Conservation (phyloP, 1,139 yeast species). For the Debaryomyces psychrophilus region DNA sequence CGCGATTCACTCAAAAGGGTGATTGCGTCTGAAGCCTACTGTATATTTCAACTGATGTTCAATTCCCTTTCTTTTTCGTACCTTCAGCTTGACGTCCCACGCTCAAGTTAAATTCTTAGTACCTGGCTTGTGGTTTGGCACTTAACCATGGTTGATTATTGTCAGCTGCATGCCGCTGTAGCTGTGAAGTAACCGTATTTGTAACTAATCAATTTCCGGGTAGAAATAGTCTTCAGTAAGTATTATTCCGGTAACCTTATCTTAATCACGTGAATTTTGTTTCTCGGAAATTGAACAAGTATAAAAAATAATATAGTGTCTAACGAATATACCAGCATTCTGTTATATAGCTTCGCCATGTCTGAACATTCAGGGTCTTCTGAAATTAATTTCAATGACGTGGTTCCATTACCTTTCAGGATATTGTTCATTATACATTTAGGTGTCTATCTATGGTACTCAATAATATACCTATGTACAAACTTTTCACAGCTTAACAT, state of each 20-base stretch:
- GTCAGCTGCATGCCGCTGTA: neutral
- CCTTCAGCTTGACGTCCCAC: neutral
- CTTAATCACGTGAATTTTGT: neutral
- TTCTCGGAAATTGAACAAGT: conserved; percentile 4
- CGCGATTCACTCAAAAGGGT: conserved; percentile 23
- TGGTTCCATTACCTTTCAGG: conserved; percentile 45
- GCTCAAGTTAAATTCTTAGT: neutral
- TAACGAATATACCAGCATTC: neutral
- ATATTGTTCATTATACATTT: conserved; percentile 35
- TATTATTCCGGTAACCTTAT: neutral
- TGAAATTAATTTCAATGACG: neutral
- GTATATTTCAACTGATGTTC: neutral
- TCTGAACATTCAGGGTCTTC: neutral
- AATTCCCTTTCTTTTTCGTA: neutral
- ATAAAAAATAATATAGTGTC: neutral
- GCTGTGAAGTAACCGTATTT: neutral
- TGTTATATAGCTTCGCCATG: neutral
- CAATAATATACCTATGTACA: conserved; percentile 31
- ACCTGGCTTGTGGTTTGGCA: neutral
- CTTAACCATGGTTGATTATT: too few relatives aligned
- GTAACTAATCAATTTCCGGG: neutral
- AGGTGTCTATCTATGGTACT: conserved; percentile 41
- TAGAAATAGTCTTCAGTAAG: neutral
- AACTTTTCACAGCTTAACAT: conserved; percentile 34
- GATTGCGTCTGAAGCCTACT: conserved; percentile 34